These are phyloP conservation scores for Rhodotorula sp. DNA, from an alignment of 1,284 basidiomycete species.

Conservation along the genomic window DNA sequence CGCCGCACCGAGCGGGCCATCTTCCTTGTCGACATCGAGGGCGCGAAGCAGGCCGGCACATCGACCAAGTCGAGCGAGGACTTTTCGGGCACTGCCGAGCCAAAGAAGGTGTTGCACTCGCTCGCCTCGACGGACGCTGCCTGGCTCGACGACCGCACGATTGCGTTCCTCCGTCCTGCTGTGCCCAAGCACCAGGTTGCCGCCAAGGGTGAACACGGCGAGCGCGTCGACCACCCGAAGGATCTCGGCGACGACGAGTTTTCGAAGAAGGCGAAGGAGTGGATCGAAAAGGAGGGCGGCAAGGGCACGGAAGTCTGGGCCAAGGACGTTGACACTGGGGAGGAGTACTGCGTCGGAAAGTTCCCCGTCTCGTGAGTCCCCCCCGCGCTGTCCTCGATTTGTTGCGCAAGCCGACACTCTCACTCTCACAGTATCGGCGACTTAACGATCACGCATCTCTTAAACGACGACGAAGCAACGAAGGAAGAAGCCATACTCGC, in stretches of 20 bases:
- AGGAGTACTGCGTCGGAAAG: constrained; percentile 38
- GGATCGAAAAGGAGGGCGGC: constrained; percentile 56
- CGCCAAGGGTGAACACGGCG: constrained; percentile 22
- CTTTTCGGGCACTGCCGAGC: constrained; percentile 2
- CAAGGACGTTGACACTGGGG: constrained; percentile 17
- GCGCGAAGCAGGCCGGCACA: neutral
- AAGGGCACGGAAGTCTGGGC: constrained; percentile 39
- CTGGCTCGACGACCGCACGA: constrained; percentile 46
- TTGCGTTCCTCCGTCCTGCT: constrained; percentile 46
- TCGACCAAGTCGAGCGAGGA: neutral
- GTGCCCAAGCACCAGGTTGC: constrained; percentile 8
- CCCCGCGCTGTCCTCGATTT: neutral
- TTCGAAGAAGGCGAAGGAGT: constrained; percentile 44
- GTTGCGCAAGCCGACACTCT: neutral
- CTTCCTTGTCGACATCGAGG: constrained; percentile 49
- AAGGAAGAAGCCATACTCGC: constrained; percentile 29
- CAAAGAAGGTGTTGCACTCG: constrained; percentile 17
- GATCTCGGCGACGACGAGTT: constrained; percentile 25
- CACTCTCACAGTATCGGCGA: constrained; percentile 33
- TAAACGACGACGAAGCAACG: neutral
- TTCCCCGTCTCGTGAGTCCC: constrained; percentile 38
- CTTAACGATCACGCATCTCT: constrained; percentile 19
- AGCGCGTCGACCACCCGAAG: constrained; percentile 17
- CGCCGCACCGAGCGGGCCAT: constrained; percentile 63
- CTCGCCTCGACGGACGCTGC: constrained; percentile 34